phyloP scores from a whole-genome alignment of 176 grass and related monocot species.

The barley (Hordeum vulgare) region DNA sequence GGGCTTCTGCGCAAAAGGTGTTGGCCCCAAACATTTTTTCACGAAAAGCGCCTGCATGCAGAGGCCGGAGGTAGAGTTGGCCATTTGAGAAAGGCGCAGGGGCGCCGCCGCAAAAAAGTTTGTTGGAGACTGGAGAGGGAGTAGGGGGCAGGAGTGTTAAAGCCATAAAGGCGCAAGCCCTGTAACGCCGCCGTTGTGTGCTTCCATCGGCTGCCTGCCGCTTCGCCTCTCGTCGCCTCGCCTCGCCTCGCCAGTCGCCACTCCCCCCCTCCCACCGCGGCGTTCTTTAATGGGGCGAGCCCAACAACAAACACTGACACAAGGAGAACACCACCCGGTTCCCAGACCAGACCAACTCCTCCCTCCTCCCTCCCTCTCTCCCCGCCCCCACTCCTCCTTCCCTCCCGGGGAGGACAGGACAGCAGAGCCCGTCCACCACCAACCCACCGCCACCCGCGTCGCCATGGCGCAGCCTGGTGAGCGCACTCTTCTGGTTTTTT shows the following conservation, averaged over 20 bases:
- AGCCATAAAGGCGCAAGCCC: constrained; percentile 21
- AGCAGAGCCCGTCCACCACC: background rate
- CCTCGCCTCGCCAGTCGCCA: background rate
- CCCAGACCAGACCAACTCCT: constrained; percentile 18
- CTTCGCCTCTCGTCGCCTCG: background rate
- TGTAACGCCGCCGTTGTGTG: constrained; percentile 43
- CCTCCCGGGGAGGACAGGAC: background rate
- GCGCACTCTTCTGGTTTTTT: background rate
- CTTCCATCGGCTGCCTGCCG: background rate
- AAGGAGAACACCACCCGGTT: constrained; percentile 17
- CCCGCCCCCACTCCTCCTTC: background rate
- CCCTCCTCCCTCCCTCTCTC: background rate
- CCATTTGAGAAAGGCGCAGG: background rate
- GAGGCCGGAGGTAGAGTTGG: background rate
- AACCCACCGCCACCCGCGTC: background rate
- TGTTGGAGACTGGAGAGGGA: no score
- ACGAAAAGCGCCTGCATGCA: background rate
- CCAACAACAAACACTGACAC: constrained; percentile 33
- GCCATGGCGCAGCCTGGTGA: constrained; percentile 44
- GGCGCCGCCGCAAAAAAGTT: background rate
- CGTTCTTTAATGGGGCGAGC: constrained; percentile 43
- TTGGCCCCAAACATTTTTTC: background rate
- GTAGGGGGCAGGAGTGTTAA: background rate
- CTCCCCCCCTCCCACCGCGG: constrained; percentile 1
- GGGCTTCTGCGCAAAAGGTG: background rate